phyloP scores from a whole-genome alignment of 371 early-diverging fungal species.

The Zopfochytrium polystomum region DNA sequence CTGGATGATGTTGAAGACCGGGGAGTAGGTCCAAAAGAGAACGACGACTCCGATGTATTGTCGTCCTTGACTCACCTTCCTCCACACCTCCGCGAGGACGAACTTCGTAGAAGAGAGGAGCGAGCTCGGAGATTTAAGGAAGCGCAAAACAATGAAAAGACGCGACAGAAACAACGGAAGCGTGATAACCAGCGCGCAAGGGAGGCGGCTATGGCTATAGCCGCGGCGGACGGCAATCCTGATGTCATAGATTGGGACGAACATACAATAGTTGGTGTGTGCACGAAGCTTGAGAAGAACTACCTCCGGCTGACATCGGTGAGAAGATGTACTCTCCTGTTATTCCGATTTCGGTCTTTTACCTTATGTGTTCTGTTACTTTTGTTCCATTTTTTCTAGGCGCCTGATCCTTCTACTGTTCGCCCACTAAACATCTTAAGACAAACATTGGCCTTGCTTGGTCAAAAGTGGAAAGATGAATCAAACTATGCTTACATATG shows the following conservation, averaged over 20 bases:
- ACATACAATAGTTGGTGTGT: constrained; percentile 85
- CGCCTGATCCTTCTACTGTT: constrained; percentile 85
- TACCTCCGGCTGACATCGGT: constrained; percentile 86
- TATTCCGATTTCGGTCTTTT: background rate
- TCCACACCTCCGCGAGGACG: constrained; percentile 32
- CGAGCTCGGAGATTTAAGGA: constrained; percentile 50
- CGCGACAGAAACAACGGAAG: constrained; percentile 6
- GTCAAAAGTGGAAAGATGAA: constrained; percentile 73
- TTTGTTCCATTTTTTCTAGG: constrained; percentile 45
- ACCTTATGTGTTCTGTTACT: background rate
- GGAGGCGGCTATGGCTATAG: constrained; percentile 20
- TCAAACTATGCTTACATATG: constrained; percentile 87
- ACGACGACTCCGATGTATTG: constrained; percentile 4
- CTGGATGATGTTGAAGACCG: constrained; percentile 18
- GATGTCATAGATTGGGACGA: constrained; percentile 77
- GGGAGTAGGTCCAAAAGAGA: background rate
- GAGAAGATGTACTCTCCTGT: too few relatives aligned
- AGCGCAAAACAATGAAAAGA: constrained; percentile 31
- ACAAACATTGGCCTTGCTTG: constrained; percentile 70
- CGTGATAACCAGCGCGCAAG: constrained; percentile 17
- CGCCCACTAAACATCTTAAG: constrained; percentile 76
- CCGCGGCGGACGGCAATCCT: constrained; percentile 35
- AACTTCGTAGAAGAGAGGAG: constrained; percentile 35
- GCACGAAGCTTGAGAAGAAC: constrained; percentile 74
- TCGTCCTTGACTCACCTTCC: constrained; percentile 22